Percentiles rank a stretch among this genome's conserved stretches.
Evolutionary conservation across 306 rosid genomes (phyloP).

Genomic region (Cicer bijugum): DNA sequence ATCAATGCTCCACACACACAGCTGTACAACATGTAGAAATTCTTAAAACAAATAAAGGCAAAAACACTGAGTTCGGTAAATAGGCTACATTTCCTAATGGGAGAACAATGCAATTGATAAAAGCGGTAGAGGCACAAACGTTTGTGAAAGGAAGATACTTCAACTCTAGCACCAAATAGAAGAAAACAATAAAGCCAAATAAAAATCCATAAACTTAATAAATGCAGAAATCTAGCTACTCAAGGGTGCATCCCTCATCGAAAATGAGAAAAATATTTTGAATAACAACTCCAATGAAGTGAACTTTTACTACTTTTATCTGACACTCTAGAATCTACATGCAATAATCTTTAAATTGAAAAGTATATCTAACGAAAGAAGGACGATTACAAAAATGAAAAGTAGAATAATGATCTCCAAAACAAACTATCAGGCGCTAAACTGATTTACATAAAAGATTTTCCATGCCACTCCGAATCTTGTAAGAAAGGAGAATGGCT

Average conservation of each 20-base stretch:
- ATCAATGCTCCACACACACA: conserved; percentile 87
- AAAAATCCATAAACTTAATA: not conserved
- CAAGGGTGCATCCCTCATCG: conserved; percentile 28
- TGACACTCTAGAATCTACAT: conserved; percentile 10
- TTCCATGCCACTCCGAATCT: conserved; percentile 25
- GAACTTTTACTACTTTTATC: not conserved
- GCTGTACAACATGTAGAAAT: conserved; percentile 54
- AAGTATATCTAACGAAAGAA: conserved; percentile 7
- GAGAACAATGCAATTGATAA: conserved; percentile 23
- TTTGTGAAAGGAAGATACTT: not conserved
- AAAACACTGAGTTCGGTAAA: conserved; percentile 16
- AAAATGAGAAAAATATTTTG: not conserved
- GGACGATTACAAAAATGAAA: conserved; percentile 11
- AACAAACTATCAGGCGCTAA: conserved; percentile 19
- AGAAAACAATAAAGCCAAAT: not conserved
- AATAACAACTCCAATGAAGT: conserved; percentile 7
- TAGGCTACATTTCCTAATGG: not conserved
- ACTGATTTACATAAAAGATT: conserved; percentile 10
- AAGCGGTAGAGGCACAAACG: conserved; percentile 15
- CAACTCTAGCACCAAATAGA: conserved; percentile 17
- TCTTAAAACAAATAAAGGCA: conserved; percentile 30
- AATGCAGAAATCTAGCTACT: conserved; percentile 20
- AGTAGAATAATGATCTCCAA: conserved; percentile 11
- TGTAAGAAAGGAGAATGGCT: conserved; percentile 29
- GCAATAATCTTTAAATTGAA: not conserved